Evolutionary conservation across 2,329 filamentous ascomycete genomes (phyloP).

Genomic region (Aspergillus candidus): DNA sequence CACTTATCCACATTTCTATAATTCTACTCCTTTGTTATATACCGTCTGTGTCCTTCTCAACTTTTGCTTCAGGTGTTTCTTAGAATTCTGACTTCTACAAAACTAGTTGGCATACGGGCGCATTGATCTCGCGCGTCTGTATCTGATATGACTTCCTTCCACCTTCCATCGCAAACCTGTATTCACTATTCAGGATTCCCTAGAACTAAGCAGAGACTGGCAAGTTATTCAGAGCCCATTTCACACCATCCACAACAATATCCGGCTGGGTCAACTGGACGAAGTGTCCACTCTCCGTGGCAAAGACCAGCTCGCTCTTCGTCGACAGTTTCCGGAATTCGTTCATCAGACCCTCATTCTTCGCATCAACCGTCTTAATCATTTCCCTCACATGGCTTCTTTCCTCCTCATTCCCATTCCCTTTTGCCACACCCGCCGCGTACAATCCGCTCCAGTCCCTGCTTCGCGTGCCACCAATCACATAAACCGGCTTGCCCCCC

Average conservation of each 20-base stretch:
- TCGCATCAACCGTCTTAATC: conserved; percentile 22
- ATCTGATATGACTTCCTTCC: too few species aligned
- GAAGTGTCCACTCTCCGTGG: conserved; percentile 30
- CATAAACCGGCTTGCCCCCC: conserved; percentile 19
- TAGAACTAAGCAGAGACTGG: conserved; percentile 1
- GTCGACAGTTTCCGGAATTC: conserved; percentile 25
- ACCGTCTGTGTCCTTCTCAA: too few species aligned
- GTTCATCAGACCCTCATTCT: conserved; percentile 24
- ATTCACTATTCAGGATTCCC: too few species aligned
- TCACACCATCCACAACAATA: conserved; percentile 28
- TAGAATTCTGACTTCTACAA: too few species aligned
- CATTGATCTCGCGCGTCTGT: too few species aligned
- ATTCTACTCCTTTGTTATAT: too few species aligned
- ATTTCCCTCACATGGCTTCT: conserved; percentile 21
- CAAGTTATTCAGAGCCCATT: conserved; percentile 23
- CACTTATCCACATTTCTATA: too few species aligned
- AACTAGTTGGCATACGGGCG: too few species aligned
- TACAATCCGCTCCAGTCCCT: conserved; percentile 28
- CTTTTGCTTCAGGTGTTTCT: too few species aligned
- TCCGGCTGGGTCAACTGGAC: conserved; percentile 33
- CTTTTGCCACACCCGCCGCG: conserved; percentile 24
- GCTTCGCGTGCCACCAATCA: conserved; percentile 21
- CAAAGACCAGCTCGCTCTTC: conserved; percentile 23
- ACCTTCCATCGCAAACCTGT: too few species aligned
- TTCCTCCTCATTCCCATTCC: conserved; percentile 31